Conservation (phyloP, 345 rosid genomes). For the Eucalyptus regnans region DNA sequence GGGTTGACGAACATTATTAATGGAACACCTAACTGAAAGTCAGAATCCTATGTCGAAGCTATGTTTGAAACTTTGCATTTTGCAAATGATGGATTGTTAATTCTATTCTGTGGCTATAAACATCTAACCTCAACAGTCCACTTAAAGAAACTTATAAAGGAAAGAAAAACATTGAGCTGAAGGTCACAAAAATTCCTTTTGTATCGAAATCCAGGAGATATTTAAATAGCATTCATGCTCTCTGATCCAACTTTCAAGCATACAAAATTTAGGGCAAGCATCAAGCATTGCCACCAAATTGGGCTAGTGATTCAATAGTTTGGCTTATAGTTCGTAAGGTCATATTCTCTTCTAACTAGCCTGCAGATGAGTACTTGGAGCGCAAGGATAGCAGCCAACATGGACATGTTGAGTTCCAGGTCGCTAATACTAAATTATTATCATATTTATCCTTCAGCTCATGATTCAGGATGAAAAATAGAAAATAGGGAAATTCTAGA, state of each 20-base stretch:
- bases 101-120: background rate
- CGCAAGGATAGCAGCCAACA: background rate
- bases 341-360: background rate
- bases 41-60: background rate
- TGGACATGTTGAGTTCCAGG: background rate
- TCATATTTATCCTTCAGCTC: background rate
- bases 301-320: background rate
- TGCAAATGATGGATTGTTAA: background rate
- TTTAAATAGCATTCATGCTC: constrained; percentile 27
- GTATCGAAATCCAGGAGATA: constrained; percentile 32
- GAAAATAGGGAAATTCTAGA: background rate
- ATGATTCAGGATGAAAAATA: background rate
- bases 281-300: background rate
- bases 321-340: background rate
- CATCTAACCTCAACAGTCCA: background rate
- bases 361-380: background rate
- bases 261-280: background rate
- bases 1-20: background rate
- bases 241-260: constrained; percentile 16
- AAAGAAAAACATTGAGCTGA: background rate
- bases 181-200: constrained; percentile 11
- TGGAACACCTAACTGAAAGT: background rate
- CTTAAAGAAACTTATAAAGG: background rate
- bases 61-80: background rate
- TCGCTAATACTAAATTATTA: background rate